Conservation (phyloP, 768 basidiomycete genomes). For the Tulasnella calospora region DNA sequence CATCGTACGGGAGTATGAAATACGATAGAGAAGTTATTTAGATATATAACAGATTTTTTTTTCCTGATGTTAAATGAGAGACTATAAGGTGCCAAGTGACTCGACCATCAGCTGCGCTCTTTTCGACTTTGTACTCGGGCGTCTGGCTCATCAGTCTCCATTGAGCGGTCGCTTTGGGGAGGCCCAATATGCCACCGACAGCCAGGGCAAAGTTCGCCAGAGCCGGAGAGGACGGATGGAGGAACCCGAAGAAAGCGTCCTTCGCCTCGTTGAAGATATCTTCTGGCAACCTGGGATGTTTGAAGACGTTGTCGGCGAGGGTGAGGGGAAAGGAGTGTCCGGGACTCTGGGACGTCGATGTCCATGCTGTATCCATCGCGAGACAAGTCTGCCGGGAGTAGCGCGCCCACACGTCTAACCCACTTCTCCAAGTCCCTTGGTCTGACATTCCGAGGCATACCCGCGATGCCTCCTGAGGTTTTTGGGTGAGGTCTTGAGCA, state of each 20-base stretch:
- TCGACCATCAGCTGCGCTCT: conserved; percentile 55
- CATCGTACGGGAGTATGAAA: no score
- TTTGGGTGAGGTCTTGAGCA: conserved; percentile 41
- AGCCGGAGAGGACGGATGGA: no score
- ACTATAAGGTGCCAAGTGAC: conserved; percentile 38
- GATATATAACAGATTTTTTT: no score
- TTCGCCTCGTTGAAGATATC: conserved; percentile 83
- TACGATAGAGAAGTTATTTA: no score
- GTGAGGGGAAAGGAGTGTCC: no score
- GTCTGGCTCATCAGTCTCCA: conserved; percentile 65
- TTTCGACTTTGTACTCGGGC: conserved; percentile 67
- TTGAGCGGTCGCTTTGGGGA: conserved; percentile 62
- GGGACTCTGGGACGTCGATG: conserved; percentile 29
- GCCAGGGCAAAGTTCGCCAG: conserved; percentile 49
- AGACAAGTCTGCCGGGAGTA: conserved; percentile 46
- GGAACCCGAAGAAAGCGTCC: conserved; percentile 87
- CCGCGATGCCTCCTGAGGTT: neutral
- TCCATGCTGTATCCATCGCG: conserved; percentile 13
- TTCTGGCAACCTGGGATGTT: conserved; percentile 74
- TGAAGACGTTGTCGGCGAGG: conserved; percentile 45
- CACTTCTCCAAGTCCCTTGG: conserved; percentile 79
- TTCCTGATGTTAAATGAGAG: no score
- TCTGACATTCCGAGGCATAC: conserved; percentile 50
- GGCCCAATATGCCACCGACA: conserved; percentile 57
- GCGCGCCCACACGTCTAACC: conserved; percentile 62